These are phyloP conservation scores for Didymella arachidicola DNA, from an alignment of 2,329 filamentous ascomycete species.

Conservation along the genomic window DNA sequence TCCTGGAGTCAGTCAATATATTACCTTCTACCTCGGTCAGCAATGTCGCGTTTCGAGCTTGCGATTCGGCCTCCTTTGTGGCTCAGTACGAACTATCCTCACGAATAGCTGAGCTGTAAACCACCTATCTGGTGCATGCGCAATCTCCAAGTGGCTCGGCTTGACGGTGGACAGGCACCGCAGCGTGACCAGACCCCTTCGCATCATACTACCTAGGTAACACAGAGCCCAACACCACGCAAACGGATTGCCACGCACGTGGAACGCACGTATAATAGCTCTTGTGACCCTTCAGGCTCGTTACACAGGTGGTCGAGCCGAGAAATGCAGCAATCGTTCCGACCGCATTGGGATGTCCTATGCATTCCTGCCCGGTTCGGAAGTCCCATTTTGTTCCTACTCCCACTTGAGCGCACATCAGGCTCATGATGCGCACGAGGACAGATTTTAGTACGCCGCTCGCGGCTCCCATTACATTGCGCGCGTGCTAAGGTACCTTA, in stretches of 20 bases:
- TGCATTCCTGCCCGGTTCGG: constrained; percentile 15
- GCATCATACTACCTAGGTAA: constrained; percentile 10
- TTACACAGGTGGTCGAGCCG: neutral
- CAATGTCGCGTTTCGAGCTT: neutral
- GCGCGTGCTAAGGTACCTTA: constrained; percentile 7
- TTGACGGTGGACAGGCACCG: neutral
- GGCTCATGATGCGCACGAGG: constrained; percentile 8
- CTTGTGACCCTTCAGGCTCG: constrained; percentile 6
- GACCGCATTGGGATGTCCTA: constrained; percentile 14
- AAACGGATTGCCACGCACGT: constrained; percentile 14
- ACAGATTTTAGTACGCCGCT: neutral
- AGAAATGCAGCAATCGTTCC: constrained; percentile 10
- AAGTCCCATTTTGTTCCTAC: constrained; percentile 11
- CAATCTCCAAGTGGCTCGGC: neutral
- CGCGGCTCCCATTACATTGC: constrained; percentile 4
- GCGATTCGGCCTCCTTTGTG: neutral
- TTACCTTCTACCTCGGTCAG: neutral
- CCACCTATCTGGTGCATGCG: neutral
- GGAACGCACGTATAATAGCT: neutral
- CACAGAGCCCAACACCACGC: constrained; percentile 9
- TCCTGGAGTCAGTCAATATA: neutral
- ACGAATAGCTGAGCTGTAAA: neutral
- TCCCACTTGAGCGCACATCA: constrained; percentile 3
- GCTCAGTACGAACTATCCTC: neutral
- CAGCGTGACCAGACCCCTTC: neutral